phyloP scores from a whole-genome alignment of 768 basidiomycete species.

The Russula abietina region DNA sequence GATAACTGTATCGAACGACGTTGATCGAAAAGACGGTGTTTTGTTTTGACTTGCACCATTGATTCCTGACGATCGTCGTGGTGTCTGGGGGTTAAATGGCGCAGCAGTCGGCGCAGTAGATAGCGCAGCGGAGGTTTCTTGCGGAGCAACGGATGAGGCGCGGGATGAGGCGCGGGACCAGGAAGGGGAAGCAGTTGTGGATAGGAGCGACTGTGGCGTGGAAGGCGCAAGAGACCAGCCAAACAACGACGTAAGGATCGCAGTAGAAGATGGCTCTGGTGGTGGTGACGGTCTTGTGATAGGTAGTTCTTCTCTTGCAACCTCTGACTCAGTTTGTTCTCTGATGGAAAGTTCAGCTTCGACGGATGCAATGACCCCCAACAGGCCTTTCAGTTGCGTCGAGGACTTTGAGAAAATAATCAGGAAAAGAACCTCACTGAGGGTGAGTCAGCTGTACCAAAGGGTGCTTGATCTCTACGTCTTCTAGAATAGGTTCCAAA shows the following conservation, averaged over 20 bases:
- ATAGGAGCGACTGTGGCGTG: conserved; percentile 16
- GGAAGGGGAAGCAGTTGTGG: conserved; percentile 21
- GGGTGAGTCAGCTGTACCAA: conserved; percentile 42
- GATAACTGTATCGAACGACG: conserved; percentile 6
- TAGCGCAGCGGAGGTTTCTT: conserved; percentile 27
- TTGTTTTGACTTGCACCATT: conserved; percentile 13
- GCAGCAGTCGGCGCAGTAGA: conserved; percentile 29
- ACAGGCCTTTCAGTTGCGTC: conserved; percentile 50
- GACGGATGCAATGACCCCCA: conserved; percentile 38
- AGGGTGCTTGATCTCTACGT: conserved; percentile 63
- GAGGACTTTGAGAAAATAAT: conserved; percentile 40
- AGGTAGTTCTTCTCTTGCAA: conserved; percentile 2
- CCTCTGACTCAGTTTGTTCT: conserved; percentile 27
- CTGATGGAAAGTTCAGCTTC: conserved; percentile 24
- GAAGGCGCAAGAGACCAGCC: conserved; percentile 42
- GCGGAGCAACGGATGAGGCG: conserved; percentile 20
- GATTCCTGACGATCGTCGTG: conserved; percentile 12
- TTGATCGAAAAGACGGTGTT: conserved; percentile 20
- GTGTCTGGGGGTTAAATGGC: conserved; percentile 28
- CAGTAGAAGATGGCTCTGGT: conserved; percentile 34
- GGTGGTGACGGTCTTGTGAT: not conserved
- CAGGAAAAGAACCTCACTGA: not conserved
- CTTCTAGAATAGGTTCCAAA: conserved; percentile 48
- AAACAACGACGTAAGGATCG: conserved; percentile 42
- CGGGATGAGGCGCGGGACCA: conserved; percentile 30